phyloP scores from a whole-genome alignment of 192 early-diverging fungal genomes.

The Backusella psychrophila region DNA sequence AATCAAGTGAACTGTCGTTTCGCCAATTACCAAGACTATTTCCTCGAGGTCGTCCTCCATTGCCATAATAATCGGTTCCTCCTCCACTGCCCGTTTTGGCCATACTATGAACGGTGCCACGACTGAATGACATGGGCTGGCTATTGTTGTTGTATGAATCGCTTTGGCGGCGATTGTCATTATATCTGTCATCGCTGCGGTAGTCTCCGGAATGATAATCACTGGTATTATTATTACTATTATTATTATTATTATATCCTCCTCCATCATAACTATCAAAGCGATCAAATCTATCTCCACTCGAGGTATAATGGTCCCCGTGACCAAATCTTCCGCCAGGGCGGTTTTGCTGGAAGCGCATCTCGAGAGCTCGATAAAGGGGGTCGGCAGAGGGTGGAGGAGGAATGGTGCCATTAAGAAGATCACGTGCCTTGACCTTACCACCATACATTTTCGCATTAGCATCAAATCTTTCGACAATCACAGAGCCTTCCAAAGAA shows the following conservation, averaged over 20 bases:
- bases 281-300: background rate
- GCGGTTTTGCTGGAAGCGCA: background rate
- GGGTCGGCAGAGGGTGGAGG: conserved; percentile 76
- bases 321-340: background rate
- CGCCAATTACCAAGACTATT: background rate
- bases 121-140: background rate
- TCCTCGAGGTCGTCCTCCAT: background rate
- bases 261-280: background rate
- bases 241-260: background rate
- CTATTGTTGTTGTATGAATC: background rate
- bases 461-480: conserved; percentile 85
- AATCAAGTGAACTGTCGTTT: background rate
- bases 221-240: background rate
- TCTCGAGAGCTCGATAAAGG: conserved; percentile 70
- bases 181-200: background rate
- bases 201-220: background rate
- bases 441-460: conserved; percentile 94
- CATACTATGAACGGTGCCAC: background rate
- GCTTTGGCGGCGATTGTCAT: background rate
- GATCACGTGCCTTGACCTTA: conserved; percentile 72
- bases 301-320: background rate
- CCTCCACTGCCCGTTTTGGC: background rate
- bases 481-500: conserved; percentile 72
- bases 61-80: background rate
- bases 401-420: conserved; percentile 70